Evolutionary conservation across 2,329 filamentous ascomycete species (phyloP), one percentile per base, ranked within the genome.

Genomic region (Zymoseptoria ardabiliae): DNA sequence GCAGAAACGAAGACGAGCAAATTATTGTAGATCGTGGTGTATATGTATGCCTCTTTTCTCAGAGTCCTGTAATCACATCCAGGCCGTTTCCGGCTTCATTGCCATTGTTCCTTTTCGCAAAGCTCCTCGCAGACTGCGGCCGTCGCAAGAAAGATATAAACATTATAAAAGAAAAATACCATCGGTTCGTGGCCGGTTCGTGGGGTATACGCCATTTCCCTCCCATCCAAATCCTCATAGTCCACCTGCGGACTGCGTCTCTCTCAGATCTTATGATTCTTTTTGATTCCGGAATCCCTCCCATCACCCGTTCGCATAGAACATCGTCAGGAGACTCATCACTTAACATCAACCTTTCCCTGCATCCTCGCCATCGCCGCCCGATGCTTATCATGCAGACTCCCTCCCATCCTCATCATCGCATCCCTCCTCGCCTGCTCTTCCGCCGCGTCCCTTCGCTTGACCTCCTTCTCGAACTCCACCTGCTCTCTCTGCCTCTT

Each of bases 321-420:
- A 17, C 8, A 53, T 53, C 7, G 23, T 19, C 22, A 25, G 25
- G 21, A 23, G 3, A 3, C 25, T 53, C 22, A 53, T 45, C 30
- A 52, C 23, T 60, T 62, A 52, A 61, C 59, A 28, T 65, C 61
- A 0, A 61, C 63, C 54, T 76, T 74, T 13, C 80, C 79, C 71
- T 96, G 91, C 86, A 97, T 88, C 72, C 81, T 86, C 63, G 88
- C 81, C 82, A 97, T 82, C 0, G 88, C 89, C 63, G 92, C 87
- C 20, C 88, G 82, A 72, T 97, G 92, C 21, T 86, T 81, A 52
- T 89, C 87, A 55, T 89, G 78, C 78, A 96, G 82, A 63, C 25
- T 28, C 25, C 88, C 84, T 0, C 87, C 86, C 17, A 83, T 85
- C 57, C 90, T 81, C 88, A 95, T 94, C 64, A 84, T 81, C 72